These are phyloP conservation scores for Byssothecium circinans DNA, from an alignment of 2,329 filamentous ascomycete species.

Conservation along the genomic window DNA sequence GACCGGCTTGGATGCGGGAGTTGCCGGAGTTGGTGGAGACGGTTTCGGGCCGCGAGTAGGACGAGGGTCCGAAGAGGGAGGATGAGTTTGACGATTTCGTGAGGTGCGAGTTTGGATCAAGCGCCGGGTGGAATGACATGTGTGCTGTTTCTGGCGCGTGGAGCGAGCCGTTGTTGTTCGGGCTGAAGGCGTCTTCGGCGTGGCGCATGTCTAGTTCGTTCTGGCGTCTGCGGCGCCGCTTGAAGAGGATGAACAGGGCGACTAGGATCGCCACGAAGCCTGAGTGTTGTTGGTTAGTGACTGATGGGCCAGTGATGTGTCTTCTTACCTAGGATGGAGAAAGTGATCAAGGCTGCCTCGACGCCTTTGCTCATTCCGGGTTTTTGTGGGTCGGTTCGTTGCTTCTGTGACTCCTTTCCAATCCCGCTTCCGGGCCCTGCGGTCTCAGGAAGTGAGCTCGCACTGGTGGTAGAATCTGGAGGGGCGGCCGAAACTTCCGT, in stretches of 20 bases:
- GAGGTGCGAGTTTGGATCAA: constrained; percentile 16
- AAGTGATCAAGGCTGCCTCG: constrained; percentile 34
- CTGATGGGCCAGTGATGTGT: background rate
- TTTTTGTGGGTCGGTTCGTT: constrained; percentile 5
- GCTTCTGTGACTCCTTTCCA: constrained; percentile 6
- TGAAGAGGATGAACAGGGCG: constrained; percentile 24
- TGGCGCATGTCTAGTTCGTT: constrained; percentile 19
- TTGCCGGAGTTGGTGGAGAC: constrained; percentile 28
- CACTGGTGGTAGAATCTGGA: background rate
- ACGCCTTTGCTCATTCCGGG: constrained; percentile 29
- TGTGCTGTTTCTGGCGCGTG: constrained; percentile 28
- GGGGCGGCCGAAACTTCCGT: background rate
- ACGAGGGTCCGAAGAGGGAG: constrained; percentile 28
- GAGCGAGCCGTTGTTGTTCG: constrained; percentile 23
- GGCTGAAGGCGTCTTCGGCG: constrained; percentile 30
- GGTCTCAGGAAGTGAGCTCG: background rate
- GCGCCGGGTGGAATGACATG: constrained; percentile 9
- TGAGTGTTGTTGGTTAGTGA: constrained; percentile 11
- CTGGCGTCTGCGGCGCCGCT: constrained; percentile 23
- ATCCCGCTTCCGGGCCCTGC: background rate
- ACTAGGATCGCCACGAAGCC: constrained; percentile 32
- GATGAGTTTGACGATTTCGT: constrained; percentile 28
- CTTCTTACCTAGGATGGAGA: constrained; percentile 33
- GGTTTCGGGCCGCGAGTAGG: constrained; percentile 36
- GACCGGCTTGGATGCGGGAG: constrained; percentile 22